Evolutionary conservation across 1,284 basidiomycete genomes (phyloP).

Genomic region (Apiotrichum akiyoshidainum): DNA sequence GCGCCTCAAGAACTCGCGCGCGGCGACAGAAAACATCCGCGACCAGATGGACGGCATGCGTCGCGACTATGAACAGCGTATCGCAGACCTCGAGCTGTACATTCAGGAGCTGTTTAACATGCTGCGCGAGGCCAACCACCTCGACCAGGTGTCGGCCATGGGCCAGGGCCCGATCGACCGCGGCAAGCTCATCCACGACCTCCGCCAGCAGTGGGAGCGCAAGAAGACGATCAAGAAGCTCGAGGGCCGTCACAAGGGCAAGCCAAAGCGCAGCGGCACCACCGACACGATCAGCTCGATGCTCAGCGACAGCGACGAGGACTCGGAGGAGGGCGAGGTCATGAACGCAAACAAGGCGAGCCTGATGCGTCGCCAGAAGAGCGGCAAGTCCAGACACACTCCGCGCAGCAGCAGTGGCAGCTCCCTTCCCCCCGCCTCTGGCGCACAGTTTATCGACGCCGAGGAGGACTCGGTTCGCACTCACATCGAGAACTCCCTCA

Average conservation of each 20-base stretch:
- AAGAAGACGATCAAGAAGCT: slow-evolving; percentile 79
- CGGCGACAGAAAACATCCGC: slow-evolving; percentile 70
- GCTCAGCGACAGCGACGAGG: slow-evolving; percentile 42
- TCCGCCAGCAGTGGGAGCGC: slow-evolving; percentile 72
- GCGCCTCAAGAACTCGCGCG: slow-evolving; percentile 72
- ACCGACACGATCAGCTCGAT: slow-evolving; percentile 38
- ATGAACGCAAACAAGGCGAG: slow-evolving; percentile 43
- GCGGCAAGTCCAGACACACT: neutral
- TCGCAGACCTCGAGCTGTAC: slow-evolving; percentile 83
- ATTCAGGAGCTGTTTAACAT: slow-evolving; percentile 91
- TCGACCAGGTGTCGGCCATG: slow-evolving; percentile 65
- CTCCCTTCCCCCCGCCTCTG: slow-evolving; percentile 41
- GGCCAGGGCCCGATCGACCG: slow-evolving; percentile 63
- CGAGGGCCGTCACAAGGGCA: slow-evolving; percentile 59
- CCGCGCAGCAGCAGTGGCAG: slow-evolving; percentile 13
- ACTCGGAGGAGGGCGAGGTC: slow-evolving; percentile 47
- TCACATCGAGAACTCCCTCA: slow-evolving; percentile 77
- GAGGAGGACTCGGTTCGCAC: slow-evolving; percentile 79
- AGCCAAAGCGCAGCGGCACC: slow-evolving; percentile 22
- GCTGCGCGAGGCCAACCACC: slow-evolving; percentile 75
- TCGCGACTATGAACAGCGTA: slow-evolving; percentile 77
- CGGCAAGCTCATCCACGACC: slow-evolving; percentile 71
- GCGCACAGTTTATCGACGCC: slow-evolving; percentile 85
- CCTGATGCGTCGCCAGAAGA: neutral
- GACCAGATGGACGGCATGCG: slow-evolving; percentile 78